A percentile compares a stretch with the other conserved stretches of the same genome.
Conservation (phyloP, 495 filamentous ascomycete genomes). For the Tuber calosporum region DNA sequence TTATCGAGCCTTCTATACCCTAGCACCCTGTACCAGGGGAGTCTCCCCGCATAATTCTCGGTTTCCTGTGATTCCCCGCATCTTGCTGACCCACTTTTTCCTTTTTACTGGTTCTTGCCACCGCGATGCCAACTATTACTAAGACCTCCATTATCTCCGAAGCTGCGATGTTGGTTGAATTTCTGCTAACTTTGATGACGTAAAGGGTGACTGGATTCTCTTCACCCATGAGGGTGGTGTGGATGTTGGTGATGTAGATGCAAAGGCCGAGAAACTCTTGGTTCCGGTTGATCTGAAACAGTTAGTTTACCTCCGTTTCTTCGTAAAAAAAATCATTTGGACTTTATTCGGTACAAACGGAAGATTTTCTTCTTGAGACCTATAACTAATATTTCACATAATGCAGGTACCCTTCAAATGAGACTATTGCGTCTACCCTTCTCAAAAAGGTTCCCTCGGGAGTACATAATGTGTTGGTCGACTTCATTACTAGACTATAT, state of each 20-base stretch:
- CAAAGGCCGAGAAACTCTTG: conserved; percentile 95
- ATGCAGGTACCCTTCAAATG: conserved; percentile 76
- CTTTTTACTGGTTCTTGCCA: neutral
- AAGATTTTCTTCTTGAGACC: neutral
- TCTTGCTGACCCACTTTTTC: conserved; percentile 10
- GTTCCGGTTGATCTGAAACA: conserved; percentile 91
- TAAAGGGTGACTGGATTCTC: conserved; percentile 96
- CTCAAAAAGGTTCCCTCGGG: conserved; percentile 91
- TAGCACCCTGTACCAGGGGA: conserved; percentile 21
- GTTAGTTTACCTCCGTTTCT: conserved; percentile 19
- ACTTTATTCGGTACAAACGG: neutral
- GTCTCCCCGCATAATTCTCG: conserved; percentile 12
- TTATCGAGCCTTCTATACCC: conserved; percentile 21
- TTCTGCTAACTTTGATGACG: conserved; percentile 21
- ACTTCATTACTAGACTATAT: conserved; percentile 86
- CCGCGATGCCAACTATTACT: conserved; percentile 3
- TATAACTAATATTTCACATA: conserved; percentile 19
- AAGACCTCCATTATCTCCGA: conserved; percentile 1
- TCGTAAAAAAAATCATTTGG: neutral
- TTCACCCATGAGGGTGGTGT: conserved; percentile 99
- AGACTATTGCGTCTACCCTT: conserved; percentile 74
- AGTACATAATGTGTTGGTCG: conserved; percentile 92
- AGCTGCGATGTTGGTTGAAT: conserved; percentile 2
- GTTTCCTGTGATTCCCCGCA: conserved; percentile 6
- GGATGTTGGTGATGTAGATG: conserved; percentile 98